These are phyloP conservation scores for Quercus tomentella DNA, from an alignment of 331 rosid genomes.

Conservation along the genomic window DNA sequence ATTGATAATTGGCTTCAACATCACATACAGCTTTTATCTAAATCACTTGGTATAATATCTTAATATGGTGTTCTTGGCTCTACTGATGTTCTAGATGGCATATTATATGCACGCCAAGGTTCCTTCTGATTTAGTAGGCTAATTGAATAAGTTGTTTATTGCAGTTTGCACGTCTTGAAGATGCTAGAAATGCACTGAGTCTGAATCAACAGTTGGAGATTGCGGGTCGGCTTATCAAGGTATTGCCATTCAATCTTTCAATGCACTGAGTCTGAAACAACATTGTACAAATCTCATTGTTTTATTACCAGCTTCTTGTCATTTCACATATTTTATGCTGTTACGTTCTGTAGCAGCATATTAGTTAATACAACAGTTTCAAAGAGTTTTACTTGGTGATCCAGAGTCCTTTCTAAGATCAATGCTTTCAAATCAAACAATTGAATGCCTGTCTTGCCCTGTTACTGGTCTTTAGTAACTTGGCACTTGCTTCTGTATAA, in stretches of 20 bases:
- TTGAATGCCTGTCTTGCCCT: not conserved
- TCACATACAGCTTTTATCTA: conserved; percentile 4
- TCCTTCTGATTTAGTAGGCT: conserved; percentile 19
- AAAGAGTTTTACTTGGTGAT: not conserved
- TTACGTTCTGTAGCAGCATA: not conserved
- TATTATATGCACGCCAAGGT: conserved; percentile 18
- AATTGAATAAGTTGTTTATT: conserved; percentile 23
- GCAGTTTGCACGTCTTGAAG: conserved; percentile 94
- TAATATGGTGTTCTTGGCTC: conserved; percentile 1
- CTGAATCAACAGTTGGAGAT: conserved; percentile 93
- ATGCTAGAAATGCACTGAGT: conserved; percentile 82
- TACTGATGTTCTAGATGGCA: conserved; percentile 6
- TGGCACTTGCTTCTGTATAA: not conserved
- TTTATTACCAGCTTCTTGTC: not conserved
- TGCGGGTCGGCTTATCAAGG: conserved; percentile 87
- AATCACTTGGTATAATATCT: not conserved
- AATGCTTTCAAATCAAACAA: not conserved
- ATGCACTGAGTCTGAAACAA: not conserved
- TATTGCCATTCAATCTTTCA: conserved; percentile 24
- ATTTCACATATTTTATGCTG: not conserved
- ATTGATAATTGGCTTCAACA: not conserved
- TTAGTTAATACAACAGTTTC: not conserved
- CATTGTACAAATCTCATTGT: not conserved
- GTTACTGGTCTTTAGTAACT: not conserved
- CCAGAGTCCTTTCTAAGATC: not conserved